Base-by-base conservation (phyloP, 768 basidiomycete genomes). In the Pisolithus marmoratus region DNA sequence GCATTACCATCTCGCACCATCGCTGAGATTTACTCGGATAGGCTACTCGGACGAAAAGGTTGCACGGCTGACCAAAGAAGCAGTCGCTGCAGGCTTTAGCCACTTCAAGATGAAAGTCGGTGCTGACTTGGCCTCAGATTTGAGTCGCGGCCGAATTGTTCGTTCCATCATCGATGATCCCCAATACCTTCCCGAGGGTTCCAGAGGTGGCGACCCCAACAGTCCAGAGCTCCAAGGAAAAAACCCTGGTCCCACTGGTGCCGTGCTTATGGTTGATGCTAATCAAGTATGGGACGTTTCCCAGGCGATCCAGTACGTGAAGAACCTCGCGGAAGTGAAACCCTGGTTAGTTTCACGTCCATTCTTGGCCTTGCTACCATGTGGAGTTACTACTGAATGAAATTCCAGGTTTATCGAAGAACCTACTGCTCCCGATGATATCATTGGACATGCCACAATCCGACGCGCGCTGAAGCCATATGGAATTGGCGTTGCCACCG, bases 21-120 rank as follows among this genome's bases (percentile, higher is more conserved):
- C 11, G 19, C 52, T 65, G 42, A 68, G 34, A 26, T 24, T 24
- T 38, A 5, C 36, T 38, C 54, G 11, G 12, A 47, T 23, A 83
- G 88, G 93, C 3, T 98, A 97, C 71, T 82, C 80, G 17, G 94
- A 97, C 65, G 94, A 95, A 65, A 96, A 96, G 64, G 83, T 98
- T 23, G 79, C 83, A 1, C 79, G 83, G 8, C 79, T 98, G 48
- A 96, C 92, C 8, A 84, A 83, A 61, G 90, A 94, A 63, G 90
- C 93, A 29, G 76, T 98, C 48, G 70, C 78, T 22, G 81, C 79
- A 41, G 94, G 94, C 20, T 98, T 98, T 81, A 95, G 91, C 72
- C 94, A 96, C 72, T 98, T 98, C 82, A 97, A 97, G 73, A 94
- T 97, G 85, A 98, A 97, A 74, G 95, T 98, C 58, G 95, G 95